phyloP scores from a whole-genome alignment of 2,329 filamentous ascomycete species.

The Fusarium sp. region DNA sequence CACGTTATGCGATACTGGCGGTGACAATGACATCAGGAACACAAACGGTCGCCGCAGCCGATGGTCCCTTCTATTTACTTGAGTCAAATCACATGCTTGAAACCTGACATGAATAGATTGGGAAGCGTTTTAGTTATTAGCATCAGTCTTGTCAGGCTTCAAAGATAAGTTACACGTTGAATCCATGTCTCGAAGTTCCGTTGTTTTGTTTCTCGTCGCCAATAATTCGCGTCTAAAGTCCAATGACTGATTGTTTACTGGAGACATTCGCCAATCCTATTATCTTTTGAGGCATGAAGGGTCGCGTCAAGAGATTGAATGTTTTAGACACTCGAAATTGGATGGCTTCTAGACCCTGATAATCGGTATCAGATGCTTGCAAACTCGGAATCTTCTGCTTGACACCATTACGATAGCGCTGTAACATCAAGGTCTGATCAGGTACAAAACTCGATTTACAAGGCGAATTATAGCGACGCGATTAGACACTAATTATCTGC shows the following conservation, averaged over 20 bases:
- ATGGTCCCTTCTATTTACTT: neutral
- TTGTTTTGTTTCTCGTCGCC: neutral
- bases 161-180: neutral
- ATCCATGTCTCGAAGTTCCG: slow-evolving; percentile 3
- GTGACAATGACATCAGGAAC: neutral
- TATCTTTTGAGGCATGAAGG: slow-evolving; percentile 4
- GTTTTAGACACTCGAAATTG: slow-evolving; percentile 24
- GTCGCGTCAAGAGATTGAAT: slow-evolving; percentile 11
- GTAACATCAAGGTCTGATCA: neutral
- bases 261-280: neutral
- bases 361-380: neutral
- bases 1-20: neutral
- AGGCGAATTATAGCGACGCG: neutral
- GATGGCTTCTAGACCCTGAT: neutral
- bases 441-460: neutral
- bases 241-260: neutral
- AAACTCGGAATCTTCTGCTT: neutral
- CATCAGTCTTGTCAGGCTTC: neutral
- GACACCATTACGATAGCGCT: neutral
- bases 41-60: neutral
- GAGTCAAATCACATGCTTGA: neutral
- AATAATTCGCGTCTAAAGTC: neutral
- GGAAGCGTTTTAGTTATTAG: neutral
- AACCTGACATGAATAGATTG: neutral
- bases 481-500: neutral